Percentiles rank a stretch among this genome's conserved stretches.
Evolutionary conservation across 306 rosid species (phyloP).

Genomic region (Ochetophila trinervis): DNA sequence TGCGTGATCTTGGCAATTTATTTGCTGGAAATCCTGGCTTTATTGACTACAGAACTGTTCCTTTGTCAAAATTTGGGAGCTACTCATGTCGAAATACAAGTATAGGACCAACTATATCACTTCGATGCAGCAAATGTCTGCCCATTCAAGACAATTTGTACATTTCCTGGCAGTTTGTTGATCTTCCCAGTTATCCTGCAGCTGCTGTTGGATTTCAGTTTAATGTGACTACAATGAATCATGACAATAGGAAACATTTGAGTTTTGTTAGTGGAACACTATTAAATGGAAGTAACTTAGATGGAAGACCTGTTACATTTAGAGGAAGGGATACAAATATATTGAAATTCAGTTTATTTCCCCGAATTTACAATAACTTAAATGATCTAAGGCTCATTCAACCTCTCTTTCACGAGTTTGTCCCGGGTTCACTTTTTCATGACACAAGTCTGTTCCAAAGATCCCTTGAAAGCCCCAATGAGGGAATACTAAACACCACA

Average conservation of each 20-base stretch:
- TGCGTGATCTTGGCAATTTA: slow-evolving; percentile 64
- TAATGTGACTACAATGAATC: slow-evolving; percentile 61
- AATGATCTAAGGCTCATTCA: slow-evolving; percentile 78
- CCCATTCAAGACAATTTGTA: slow-evolving; percentile 59
- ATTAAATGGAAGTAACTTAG: slow-evolving; percentile 61
- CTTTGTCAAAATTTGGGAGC: slow-evolving; percentile 62
- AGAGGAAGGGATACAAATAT: slow-evolving; percentile 70
- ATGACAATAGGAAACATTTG: slow-evolving; percentile 38
- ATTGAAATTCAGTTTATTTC: slow-evolving; percentile 79
- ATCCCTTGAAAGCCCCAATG: slow-evolving; percentile 73
- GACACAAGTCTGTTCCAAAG: slow-evolving; percentile 59
- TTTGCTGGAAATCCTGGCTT: slow-evolving; percentile 78
- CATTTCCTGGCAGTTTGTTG: slow-evolving; percentile 84
- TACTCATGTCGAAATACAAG: slow-evolving; percentile 80
- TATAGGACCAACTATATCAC: slow-evolving; percentile 65
- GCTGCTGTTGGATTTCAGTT: slow-evolving; percentile 92
- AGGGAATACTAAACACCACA: slow-evolving; percentile 75
- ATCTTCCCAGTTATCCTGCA: slow-evolving; percentile 83
- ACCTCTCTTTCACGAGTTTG: slow-evolving; percentile 90
- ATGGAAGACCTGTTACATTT: slow-evolving; percentile 79
- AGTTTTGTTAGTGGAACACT: slow-evolving; percentile 79
- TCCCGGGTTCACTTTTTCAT: slow-evolving; percentile 73
- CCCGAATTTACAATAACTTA: slow-evolving; percentile 60
- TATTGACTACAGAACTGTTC: slow-evolving; percentile 51
- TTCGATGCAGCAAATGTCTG: slow-evolving; percentile 60